Conservation (phyloP, 257 asterid species). For the Ophiorrhiza pumila region DNA sequence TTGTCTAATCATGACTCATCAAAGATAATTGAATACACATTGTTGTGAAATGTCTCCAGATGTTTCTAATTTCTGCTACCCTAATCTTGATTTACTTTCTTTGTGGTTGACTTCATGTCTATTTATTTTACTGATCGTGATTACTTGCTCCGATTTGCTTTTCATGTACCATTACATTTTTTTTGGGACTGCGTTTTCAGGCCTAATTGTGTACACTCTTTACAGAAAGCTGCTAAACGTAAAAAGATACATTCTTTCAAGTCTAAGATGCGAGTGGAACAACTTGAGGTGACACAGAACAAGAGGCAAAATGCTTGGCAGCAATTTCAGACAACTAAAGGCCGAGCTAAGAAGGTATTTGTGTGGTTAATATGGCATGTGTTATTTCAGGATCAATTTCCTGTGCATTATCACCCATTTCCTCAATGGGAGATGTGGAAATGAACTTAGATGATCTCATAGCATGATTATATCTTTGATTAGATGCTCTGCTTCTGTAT, state of each 20-base stretch:
- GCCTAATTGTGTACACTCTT: conserved; percentile 2
- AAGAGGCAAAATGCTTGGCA: conserved; percentile 99
- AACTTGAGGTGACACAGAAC: conserved; percentile 84
- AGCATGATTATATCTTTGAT: not conserved
- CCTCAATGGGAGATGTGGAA: not conserved
- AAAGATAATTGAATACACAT: not conserved
- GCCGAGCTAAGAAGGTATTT: conserved; percentile 80
- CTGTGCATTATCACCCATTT: not conserved
- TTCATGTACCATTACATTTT: not conserved
- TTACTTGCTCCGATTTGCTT: not conserved
- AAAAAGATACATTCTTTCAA: conserved; percentile 90
- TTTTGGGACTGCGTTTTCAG: not conserved
- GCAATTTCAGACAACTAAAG: conserved; percentile 93
- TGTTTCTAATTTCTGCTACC: not conserved
- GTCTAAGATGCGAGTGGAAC: conserved; percentile 94
- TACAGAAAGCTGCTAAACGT: conserved; percentile 83
- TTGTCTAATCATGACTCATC: not conserved
- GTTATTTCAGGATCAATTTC: not conserved
- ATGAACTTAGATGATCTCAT: not conserved
- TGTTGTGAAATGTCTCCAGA: not conserved
- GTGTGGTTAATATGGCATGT: not conserved
- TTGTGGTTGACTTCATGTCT: not conserved
- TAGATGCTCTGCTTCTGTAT: not conserved
- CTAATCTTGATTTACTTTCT: not conserved
- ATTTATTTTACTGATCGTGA: not conserved